Percentiles rank a stretch among this genome's conserved stretches.
Evolutionary conservation across 768 basidiomycete genomes (phyloP).

Genomic region (Russula sp.): DNA sequence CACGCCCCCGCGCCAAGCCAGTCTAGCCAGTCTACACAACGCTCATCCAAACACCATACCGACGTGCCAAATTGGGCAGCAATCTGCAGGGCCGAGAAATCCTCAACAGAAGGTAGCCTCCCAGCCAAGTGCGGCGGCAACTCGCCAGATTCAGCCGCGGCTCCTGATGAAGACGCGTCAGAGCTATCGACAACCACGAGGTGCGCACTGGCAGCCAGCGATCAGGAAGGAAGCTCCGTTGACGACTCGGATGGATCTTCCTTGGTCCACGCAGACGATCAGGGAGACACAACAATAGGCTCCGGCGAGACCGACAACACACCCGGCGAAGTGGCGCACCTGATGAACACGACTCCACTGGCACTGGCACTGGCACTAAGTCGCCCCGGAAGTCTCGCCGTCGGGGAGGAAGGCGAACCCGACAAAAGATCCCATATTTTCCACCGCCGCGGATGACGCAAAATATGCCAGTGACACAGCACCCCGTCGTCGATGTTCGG

Average conservation of each 20-base stretch:
- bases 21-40: neutral
- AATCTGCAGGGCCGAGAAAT: slow-evolving; percentile 3
- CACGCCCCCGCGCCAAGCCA: slow-evolving; percentile 3
- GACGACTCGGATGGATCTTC: slow-evolving; percentile 20
- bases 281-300: slow-evolving; percentile 1
- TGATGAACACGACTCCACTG: slow-evolving; percentile 8
- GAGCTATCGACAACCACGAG: slow-evolving; percentile 7
- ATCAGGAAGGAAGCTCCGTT: slow-evolving; percentile 5
- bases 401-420: slow-evolving; percentile 13
- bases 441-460: slow-evolving; percentile 24
- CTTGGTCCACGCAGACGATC: slow-evolving; percentile 16
- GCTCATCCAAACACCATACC: neutral
- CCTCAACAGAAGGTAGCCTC: neutral
- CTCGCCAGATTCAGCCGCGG: neutral
- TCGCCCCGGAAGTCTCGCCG: slow-evolving; percentile 9
- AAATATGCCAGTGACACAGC: neutral
- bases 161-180: neutral
- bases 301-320: slow-evolving; percentile 9
- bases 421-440: slow-evolving; percentile 13
- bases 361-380: neutral
- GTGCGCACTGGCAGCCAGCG: slow-evolving; percentile 21
- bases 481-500: neutral
- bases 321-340: neutral
- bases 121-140: neutral
- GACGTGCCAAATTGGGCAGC: slow-evolving; percentile 26